Evolutionary conservation across 768 basidiomycete species (phyloP), one percentile per base, ranked within the genome.

Genomic region (Suillus fuscotomentosus): DNA sequence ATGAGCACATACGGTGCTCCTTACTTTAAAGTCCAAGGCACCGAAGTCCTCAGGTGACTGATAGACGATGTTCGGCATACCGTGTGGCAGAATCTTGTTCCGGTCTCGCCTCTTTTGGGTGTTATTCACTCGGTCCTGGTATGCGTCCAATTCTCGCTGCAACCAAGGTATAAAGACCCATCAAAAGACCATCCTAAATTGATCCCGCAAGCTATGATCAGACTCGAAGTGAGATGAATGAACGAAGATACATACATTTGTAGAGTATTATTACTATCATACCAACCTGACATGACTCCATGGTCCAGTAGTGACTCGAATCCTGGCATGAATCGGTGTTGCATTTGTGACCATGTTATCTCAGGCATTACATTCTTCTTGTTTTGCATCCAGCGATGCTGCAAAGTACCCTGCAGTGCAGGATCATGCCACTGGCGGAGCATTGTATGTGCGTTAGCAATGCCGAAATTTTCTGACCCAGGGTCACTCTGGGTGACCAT

Each of bases 291-390:
- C 51, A 11, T 42, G 1, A 78, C 62, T 11, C 80, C 80, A 1
- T 61, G 2, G 0, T 80, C 69, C 0, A 83, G 66, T 0, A 77
- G 36, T 6, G 69, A 41, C 60, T 83, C 79, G 67, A 79, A 82
- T 0, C 79, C 78, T 1, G 75, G 78, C 0, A 75, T 62, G 57
- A 75, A 83, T 0, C 68, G 36, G 0, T 66, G 57, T 0, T 74
- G 66, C 1, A 81, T 56, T 5, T 63, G 60, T 5, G 79, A 78
- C 84, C 84, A 86, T 0, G 65, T 66, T 0, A 76, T 78, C 63
- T 85, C 81, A 0, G 79, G 71, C 64, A 77, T 81, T 50, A 84
- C 68, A 53, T 85, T 85, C 2, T 69, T 75, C 42, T 81, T 76
- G 0, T 70, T 61, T 0, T 66, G 60, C 70, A 70, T 77, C 70